A percentile compares a stretch with the other conserved stretches of the same genome.
Conservation (phyloP, 2,329 filamentous ascomycete species). For the Cladosporium cucumerinum region DNA sequence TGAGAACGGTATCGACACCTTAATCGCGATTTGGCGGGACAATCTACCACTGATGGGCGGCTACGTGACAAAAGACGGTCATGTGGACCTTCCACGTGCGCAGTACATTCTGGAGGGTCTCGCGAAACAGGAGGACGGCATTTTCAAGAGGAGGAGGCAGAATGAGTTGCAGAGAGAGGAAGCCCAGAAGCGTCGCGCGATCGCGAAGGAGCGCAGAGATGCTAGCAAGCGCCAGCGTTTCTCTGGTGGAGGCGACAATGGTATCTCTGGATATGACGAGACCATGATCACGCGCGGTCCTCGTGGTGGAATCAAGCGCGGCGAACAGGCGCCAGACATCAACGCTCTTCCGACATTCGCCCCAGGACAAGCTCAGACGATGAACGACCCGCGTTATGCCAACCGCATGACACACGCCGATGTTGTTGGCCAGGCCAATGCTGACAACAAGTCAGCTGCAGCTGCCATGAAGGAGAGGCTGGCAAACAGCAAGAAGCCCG, state of each 20-base stretch:
- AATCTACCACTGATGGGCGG: constrained; percentile 89
- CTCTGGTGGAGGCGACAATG: constrained; percentile 23
- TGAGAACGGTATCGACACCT: constrained; percentile 92
- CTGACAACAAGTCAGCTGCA: constrained; percentile 91
- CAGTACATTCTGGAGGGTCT: constrained; percentile 85
- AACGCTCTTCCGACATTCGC: constrained; percentile 55
- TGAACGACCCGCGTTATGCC: constrained; percentile 46
- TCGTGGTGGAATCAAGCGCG: constrained; percentile 32
- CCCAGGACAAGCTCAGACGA: constrained; percentile 52
- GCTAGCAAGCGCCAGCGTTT: constrained; percentile 35
- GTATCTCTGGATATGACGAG: constrained; percentile 31
- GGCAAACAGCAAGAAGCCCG: constrained; percentile 45
- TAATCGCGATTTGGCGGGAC: constrained; percentile 96
- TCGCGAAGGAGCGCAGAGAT: constrained; percentile 60
- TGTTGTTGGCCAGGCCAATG: constrained; percentile 68
- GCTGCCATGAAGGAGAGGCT: constrained; percentile 81
- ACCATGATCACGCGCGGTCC: constrained; percentile 34
- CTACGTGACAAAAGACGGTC: constrained; percentile 92
- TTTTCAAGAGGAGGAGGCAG: constrained; percentile 85
- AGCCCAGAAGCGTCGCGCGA: constrained; percentile 71
- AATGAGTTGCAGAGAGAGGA: constrained; percentile 80
- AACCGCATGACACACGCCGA: constrained; percentile 75
- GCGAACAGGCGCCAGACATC: constrained; percentile 35
- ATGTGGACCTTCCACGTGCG: constrained; percentile 80
- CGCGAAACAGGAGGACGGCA: constrained; percentile 87